Evolutionary conservation across 2,329 filamentous ascomycete genomes (phyloP).

Genomic region (Clarireedia paspali): DNA sequence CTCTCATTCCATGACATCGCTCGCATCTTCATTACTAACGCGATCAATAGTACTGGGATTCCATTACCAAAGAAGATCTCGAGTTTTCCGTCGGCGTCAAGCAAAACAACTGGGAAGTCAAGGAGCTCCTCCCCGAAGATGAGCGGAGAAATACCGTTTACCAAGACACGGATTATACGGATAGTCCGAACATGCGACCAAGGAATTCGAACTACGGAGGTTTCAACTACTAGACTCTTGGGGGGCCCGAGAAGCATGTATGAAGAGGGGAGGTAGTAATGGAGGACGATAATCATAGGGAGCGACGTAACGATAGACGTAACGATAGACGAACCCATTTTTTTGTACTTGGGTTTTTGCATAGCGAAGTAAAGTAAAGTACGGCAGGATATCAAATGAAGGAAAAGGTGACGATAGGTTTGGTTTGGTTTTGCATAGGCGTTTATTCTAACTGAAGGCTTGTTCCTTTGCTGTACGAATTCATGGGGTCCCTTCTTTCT

Average conservation of each 20-base stretch:
- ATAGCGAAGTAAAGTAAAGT: too few relatives aligned
- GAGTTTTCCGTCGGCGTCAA: constrained; percentile 96
- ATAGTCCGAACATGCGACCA: constrained; percentile 14
- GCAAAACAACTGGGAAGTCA: constrained; percentile 97
- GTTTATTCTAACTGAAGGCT: too few relatives aligned
- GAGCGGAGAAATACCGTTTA: constrained; percentile 28
- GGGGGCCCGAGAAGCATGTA: not conserved
- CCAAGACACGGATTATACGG: constrained; percentile 26
- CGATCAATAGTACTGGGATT: constrained; percentile 81
- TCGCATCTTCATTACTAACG: constrained; percentile 7
- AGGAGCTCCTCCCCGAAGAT: constrained; percentile 55
- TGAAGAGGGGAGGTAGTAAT: not conserved
- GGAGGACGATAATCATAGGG: too few relatives aligned
- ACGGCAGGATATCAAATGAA: too few relatives aligned
- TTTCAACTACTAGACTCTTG: constrained; percentile 19
- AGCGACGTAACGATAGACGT: too few relatives aligned
- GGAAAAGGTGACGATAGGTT: too few relatives aligned
- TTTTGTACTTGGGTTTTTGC: too few relatives aligned
- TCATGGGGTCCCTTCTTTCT: too few relatives aligned
- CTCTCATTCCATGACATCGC: not conserved
- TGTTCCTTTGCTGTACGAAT: too few relatives aligned
- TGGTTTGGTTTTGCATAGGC: too few relatives aligned
- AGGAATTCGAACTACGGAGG: constrained; percentile 30
- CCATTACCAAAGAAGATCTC: constrained; percentile 94
- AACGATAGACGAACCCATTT: too few relatives aligned